Evolutionary conservation across 176 grass and related monocot genomes (phyloP), one percentile per base, ranked within the genome.

Genomic region (Juncus effusus): DNA sequence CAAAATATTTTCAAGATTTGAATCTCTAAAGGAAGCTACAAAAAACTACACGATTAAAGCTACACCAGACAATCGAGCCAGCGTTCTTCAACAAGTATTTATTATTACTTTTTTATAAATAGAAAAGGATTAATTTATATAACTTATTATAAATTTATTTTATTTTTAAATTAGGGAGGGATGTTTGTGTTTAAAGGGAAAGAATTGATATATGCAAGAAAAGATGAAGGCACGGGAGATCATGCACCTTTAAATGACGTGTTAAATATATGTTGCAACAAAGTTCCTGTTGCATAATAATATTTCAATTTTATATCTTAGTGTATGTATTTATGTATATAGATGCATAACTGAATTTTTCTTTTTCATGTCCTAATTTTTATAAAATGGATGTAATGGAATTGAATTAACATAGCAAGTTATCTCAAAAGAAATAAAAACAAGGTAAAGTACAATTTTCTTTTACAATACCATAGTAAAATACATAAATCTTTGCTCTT

Each of bases 161-260:
- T 40, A 40, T 54, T 11, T 11, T 75, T 75, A 3, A 42, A 42
- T 65, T 67, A 97, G 93, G 88, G 93, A 56, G 93, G 82, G 10
- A 92, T 97, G 80, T 86, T 97, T 69, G 80, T 92, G 60, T 97
- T 97, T 85, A 97, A 74, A 84, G 88, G 93, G 14, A 92, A 84
- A 79, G 67, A 89, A 38, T 54, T 92, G 72, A 9, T 92, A 35
- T 89, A 89, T 69, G 88, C 82, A 62, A 79, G 88, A 54, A 97
- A 89, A 77, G 93, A 97, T 36, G 88, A 97, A 81, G 93, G 88
- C n/a, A 97, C 88, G 15, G 88, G 93, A 40, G 93, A 90, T 54
- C 86, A 90, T 61, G 86, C 83, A n/a, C 78, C 81, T 78, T 65
- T 96, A 57, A 81, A 87, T 15, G 78, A 90, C 11, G 56, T 90